A percentile compares a stretch with the other conserved stretches of the same genome.
Evolutionary conservation across 192 early-diverging fungal species (phyloP).

Genomic region (Chytriomyces sp.): DNA sequence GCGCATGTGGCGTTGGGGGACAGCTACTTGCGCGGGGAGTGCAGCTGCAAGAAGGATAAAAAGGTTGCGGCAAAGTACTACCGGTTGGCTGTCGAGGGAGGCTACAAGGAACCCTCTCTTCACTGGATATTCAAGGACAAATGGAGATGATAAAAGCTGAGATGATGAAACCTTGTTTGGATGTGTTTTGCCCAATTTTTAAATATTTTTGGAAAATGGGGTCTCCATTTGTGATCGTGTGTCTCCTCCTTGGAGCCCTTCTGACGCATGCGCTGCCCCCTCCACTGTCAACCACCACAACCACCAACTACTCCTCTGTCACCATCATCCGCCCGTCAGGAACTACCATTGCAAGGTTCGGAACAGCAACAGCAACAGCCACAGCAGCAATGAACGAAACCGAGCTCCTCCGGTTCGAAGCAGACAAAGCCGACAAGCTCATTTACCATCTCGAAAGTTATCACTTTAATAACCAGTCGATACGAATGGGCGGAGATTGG

Average conservation of each 20-base stretch:
- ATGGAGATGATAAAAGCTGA: slow-evolving; percentile 9
- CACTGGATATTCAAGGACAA: slow-evolving; percentile 64
- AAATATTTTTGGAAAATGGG: no score
- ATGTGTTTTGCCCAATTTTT: no score
- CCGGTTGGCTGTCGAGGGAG: slow-evolving; percentile 50
- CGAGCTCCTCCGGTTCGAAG: background rate
- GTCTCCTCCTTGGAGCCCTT: no score
- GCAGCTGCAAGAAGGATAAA: slow-evolving; percentile 51
- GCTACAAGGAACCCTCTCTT: slow-evolving; percentile 51
- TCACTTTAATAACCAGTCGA: slow-evolving; percentile 6
- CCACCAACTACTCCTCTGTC: no score
- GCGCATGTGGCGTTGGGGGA: slow-evolving; percentile 54
- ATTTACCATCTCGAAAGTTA: slow-evolving; percentile 1
- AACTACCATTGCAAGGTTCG: no score
- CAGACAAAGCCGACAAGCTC: slow-evolving; percentile 18
- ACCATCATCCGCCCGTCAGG: no score
- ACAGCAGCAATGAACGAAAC: slow-evolving; percentile 1
- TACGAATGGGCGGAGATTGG: slow-evolving; percentile 15
- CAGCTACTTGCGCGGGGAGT: slow-evolving; percentile 48
- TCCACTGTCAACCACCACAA: no score
- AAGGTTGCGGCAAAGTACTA: slow-evolving; percentile 54
- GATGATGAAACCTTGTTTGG: background rate
- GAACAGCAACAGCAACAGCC: background rate
- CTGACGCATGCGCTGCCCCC: no score
- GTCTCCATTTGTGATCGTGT: no score